phyloP scores from a whole-genome alignment of 345 rosid genomes.

The Ceriops zippeliana region DNA sequence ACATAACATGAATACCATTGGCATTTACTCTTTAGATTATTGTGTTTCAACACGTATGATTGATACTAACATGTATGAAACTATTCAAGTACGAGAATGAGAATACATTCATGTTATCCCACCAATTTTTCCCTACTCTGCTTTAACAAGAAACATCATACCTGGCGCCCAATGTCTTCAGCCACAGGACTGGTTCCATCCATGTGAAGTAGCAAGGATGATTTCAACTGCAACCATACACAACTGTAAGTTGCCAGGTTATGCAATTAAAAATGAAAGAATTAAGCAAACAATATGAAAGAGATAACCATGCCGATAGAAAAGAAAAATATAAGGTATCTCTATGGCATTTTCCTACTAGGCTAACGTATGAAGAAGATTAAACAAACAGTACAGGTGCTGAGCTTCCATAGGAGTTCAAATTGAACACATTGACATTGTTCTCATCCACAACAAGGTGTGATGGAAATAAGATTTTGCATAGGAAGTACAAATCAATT shows the following conservation, averaged over 20 bases:
- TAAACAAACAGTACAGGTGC: neutral
- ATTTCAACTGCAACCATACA: slow-evolving; percentile 64
- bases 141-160: slow-evolving; percentile 15
- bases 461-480: too few species aligned
- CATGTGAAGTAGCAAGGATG: slow-evolving; percentile 83
- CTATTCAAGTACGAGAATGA: neutral
- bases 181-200: slow-evolving; percentile 97
- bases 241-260: neutral
- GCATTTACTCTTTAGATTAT: too few species aligned
- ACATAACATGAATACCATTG: too few species aligned
- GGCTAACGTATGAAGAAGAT: neutral
- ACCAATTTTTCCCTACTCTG: neutral
- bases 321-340: neutral
- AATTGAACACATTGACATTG: neutral
- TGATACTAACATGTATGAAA: neutral
- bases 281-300: too few species aligned
- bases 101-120: neutral
- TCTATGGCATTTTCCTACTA: too few species aligned
- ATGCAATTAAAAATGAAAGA: too few species aligned
- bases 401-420: neutral
- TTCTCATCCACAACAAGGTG: too few species aligned
- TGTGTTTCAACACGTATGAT: neutral
- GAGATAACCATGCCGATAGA: neutral
- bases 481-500: too few species aligned
- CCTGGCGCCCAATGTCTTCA: slow-evolving; percentile 99